Base-by-base conservation (phyloP, 2,329 filamentous ascomycete species). In the Penicillium sp. region DNA sequence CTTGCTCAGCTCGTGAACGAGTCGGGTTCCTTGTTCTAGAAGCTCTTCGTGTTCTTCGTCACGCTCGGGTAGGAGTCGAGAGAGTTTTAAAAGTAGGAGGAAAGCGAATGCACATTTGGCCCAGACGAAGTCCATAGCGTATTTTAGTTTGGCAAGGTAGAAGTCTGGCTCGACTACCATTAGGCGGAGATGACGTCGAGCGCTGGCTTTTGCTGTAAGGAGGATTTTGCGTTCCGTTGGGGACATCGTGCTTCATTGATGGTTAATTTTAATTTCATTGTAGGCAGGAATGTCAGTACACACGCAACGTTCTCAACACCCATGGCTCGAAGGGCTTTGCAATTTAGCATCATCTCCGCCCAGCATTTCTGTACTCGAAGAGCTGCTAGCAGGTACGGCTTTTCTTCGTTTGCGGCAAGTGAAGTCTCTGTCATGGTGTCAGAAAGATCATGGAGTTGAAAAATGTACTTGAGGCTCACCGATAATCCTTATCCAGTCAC, bases 31-130 rank as follows among this genome's bases (percentile, higher is more conserved):
- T 44, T 81, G 75, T 3, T 71, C 68, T 0, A 82, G 70, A 0
- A 82, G 70, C 47, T 75, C 62, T 57, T 76, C 58, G 61, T 80
- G 68, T 19, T 76, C 66, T 44, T 76, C 66, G 23, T 71, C 61
- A 8, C 68, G 58, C 55, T 81, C 78, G 0, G 78, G 78, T 0
- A 84, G 69, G 1, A 85, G 72, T 0, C 81, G 76, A 0, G 80
- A 78, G 3, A 85, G 72, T 55, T 83, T 83, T 2, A 85, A 75
- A 1, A 84, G 75, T 1, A 85, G 72, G 2, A 85, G 69, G 45
- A 84, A 81, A n/a, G 81, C 84, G 59, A 84, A 85, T 0, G 82
- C 81, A 50, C 80, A 82, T 65, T 85, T 85, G 0, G 82, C 82
- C 82, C 82, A 84, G 21, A 85, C 82, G 57, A 84, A 85, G 54